phyloP scores from a whole-genome alignment of 148 eudicot species.

The Limonium bicolor region DNA sequence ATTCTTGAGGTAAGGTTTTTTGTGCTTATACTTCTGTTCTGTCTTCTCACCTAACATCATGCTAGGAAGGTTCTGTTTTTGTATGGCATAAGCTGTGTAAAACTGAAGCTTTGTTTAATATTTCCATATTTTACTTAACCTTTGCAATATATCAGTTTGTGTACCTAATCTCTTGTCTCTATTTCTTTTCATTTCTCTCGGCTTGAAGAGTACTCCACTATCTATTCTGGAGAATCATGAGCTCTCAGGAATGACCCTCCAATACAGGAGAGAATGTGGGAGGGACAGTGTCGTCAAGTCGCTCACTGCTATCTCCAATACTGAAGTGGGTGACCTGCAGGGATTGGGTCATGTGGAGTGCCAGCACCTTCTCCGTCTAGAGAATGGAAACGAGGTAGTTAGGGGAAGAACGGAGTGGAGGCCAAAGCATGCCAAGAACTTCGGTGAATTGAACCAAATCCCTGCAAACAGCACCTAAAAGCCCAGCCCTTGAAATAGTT shows the following conservation, averaged over 20 bases:
- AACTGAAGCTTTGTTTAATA: neutral
- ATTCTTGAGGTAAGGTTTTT: conserved; percentile 68
- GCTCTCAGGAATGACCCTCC: conserved; percentile 67
- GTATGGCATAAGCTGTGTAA: neutral
- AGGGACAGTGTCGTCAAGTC: conserved; percentile 74
- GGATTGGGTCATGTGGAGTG: conserved; percentile 53
- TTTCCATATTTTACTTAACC: neutral
- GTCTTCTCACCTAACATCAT: neutral
- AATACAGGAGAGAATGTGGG: conserved; percentile 85
- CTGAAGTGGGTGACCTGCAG: conserved; percentile 25
- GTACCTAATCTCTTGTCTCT: neutral
- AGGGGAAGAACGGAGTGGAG: conserved; percentile 81
- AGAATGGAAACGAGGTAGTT: conserved; percentile 70
- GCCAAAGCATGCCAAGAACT: conserved; percentile 43
- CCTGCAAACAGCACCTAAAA: conserved; percentile 22
- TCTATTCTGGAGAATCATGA: conserved; percentile 62
- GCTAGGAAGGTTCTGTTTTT: neutral
- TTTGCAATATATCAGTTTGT: neutral
- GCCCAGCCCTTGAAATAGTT: no score
- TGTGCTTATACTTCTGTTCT: no score
- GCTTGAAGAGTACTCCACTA: conserved; percentile 57
- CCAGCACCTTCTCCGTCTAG: conserved; percentile 72
- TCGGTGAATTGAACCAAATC: conserved; percentile 20
- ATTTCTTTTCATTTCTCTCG: neutral
- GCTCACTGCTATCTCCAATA: conserved; percentile 41